Conservation (phyloP, 164 flowering plant genomes). For the Umbellularia californica region DNA sequence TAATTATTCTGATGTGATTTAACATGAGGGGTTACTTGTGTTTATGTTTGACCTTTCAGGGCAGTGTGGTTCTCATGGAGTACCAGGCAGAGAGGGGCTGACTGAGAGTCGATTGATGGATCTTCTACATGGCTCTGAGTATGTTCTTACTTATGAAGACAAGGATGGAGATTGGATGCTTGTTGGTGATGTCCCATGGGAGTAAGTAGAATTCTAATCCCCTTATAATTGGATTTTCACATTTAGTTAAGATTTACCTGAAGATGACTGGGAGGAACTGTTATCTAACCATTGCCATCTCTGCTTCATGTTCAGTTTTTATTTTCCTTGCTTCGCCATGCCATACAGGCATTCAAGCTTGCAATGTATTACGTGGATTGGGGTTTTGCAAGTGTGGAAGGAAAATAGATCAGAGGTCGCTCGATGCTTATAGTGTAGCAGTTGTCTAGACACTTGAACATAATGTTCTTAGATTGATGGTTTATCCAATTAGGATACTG, state of each 20-base stretch:
- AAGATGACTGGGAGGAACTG: background rate
- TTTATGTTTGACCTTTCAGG: slow-evolving; percentile 30
- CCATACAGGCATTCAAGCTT: too few species aligned
- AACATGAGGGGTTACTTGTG: slow-evolving; percentile 1
- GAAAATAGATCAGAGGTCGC: too few species aligned
- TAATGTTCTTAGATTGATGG: background rate
- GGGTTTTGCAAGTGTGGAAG: too few species aligned
- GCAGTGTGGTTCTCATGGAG: slow-evolving; percentile 54
- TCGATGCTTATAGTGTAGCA: too few species aligned
- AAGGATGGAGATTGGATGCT: slow-evolving; percentile 94
- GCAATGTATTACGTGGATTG: too few species aligned
- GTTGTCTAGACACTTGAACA: too few species aligned
- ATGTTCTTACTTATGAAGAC: slow-evolving; percentile 83
- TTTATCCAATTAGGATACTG: background rate
- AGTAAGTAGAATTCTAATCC: slow-evolving; percentile 44
- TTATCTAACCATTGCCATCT: background rate
- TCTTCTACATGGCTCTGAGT: slow-evolving; percentile 77
- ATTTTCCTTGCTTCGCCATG: background rate
- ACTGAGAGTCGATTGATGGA: slow-evolving; percentile 63
- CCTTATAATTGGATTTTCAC: background rate
- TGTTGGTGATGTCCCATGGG: slow-evolving; percentile 94
- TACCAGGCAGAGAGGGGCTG: slow-evolving; percentile 39
- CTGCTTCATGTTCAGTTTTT: background rate
- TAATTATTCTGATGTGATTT: background rate
- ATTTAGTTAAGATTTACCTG: background rate